Percentiles rank a stretch among this genome's conserved stretches.
Conservation (phyloP, 495 filamentous ascomycete genomes). For the Penicillium egyptiacum region DNA sequence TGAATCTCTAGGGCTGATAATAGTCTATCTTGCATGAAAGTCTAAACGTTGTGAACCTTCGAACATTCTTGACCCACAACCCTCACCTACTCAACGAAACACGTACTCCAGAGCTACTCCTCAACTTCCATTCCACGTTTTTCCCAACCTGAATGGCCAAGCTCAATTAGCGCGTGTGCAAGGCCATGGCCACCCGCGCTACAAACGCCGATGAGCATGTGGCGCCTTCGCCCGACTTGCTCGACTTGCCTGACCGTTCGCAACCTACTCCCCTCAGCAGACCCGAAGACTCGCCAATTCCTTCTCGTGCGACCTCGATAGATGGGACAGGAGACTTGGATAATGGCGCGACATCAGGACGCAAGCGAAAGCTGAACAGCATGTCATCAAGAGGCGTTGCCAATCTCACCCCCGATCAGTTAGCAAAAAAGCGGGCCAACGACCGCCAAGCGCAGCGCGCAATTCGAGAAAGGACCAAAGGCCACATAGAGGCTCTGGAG, state of each 20-base stretch:
- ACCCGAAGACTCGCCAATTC: conserved; percentile 36
- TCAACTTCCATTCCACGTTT: conserved; percentile 3
- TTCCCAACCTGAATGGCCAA: conserved; percentile 33
- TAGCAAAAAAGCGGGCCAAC: conserved; percentile 80
- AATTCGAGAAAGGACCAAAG: conserved; percentile 78
- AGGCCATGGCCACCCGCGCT: conserved; percentile 45
- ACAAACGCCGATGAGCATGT: conserved; percentile 32
- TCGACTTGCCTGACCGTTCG: conserved; percentile 25
- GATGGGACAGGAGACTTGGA: conserved; percentile 30
- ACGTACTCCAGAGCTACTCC: conserved; percentile 1
- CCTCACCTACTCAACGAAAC: neutral
- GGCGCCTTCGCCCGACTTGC: conserved; percentile 30
- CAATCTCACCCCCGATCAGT: conserved; percentile 69
- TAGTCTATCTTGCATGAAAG: neutral
- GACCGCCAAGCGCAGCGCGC: conserved; percentile 86
- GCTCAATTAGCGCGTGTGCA: conserved; percentile 30
- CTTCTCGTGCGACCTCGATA: conserved; percentile 30
- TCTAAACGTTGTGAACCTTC: conserved; percentile 8
- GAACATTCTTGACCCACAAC: conserved; percentile 6
- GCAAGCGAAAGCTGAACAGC: conserved; percentile 51
- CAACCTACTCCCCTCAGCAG: conserved; percentile 24
- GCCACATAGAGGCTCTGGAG: conserved; percentile 76
- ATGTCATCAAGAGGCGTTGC: conserved; percentile 66
- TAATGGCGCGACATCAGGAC: conserved; percentile 30
- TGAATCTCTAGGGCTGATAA: neutral